These are phyloP conservation scores for Penicillium capsulatum DNA, from an alignment of 2,329 filamentous ascomycete species.

Conservation along the genomic window DNA sequence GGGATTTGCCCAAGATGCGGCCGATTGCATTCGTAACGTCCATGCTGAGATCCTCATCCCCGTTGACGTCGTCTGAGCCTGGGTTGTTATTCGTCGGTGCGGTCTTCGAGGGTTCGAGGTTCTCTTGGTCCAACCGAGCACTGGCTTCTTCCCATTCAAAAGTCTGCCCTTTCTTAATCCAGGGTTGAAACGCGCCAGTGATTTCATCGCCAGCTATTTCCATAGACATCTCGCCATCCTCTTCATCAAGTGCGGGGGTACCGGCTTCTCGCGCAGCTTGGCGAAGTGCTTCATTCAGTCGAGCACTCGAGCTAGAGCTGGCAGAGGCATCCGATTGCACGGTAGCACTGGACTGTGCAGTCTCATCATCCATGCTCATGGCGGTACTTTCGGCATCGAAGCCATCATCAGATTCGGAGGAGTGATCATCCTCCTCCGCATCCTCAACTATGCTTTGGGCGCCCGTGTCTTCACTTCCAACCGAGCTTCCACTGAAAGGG, in stretches of 20 bases:
- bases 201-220: conserved; percentile 64
- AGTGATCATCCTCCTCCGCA: conserved; percentile 42
- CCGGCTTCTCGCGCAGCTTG: conserved; percentile 72
- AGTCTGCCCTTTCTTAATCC: conserved; percentile 44
- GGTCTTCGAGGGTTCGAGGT: conserved; percentile 35
- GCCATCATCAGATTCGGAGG: conserved; percentile 48
- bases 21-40: conserved; percentile 83
- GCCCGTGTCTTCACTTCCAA: conserved; percentile 44
- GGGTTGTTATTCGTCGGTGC: conserved; percentile 9
- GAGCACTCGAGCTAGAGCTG: conserved; percentile 63
- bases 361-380: conserved; percentile 77
- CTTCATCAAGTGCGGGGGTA: conserved; percentile 63
- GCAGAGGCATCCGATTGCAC: conserved; percentile 51
- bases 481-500: conserved; percentile 63
- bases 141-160: conserved; percentile 44
- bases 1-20: conserved; percentile 60
- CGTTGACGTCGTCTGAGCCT: conserved; percentile 42
- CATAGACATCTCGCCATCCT: conserved; percentile 69
- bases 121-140: conserved; percentile 45
- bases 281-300: conserved; percentile 71
- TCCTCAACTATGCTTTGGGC: conserved; percentile 38
- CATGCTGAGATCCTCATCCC: conserved; percentile 78
- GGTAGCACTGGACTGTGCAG: conserved; percentile 63
- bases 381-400: conserved; percentile 66
- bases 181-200: conserved; percentile 48